Base-by-base conservation (phyloP, 1,284 basidiomycete species). In the Athelia psychrophila region DNA sequence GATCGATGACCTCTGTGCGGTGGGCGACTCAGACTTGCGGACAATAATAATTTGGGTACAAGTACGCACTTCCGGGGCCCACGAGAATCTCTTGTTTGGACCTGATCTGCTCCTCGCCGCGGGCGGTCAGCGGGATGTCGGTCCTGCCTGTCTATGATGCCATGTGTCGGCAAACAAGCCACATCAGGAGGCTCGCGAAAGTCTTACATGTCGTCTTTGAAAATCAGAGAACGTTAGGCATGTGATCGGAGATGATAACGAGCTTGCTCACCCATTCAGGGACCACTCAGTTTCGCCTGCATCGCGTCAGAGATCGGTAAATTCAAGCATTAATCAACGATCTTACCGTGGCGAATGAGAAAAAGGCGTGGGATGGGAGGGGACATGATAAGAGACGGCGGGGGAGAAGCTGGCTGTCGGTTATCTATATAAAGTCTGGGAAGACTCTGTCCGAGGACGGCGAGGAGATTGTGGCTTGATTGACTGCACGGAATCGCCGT, bases 271-370 rank as follows among this genome's bases (percentile, higher is more conserved):
- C 82, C 92, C 94, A 60, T 89, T 94, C 51, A 90, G 63, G n/a
- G 88, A 91, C 94, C 94, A 97, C 66, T 95, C 94, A 1, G 94
- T 97, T 74, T 96, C 90, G 42, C 93, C 91, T 91, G 61, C 20
- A 42, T 15, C 19, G n/a, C 48, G 20, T 48, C 55, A 49, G 56
- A 32, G 20, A 52, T 51, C 27, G 32, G 22, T 42, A 10, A 18
- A 47, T 22, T n/a, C n/a, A n/a, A 50, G 25, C n/a, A 20, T 45
- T 30, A 13, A 51, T 23, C n/a, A 20, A 45, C 30, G 51, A 51
- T 59, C 65, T 48, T 60, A 86, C 88, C 91, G 64, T 93, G 91
- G 54, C 90, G 82, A 56, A 93, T 75, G 49, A 92, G 66, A 65
- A 92, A 86, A 49, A 93, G 68, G 50, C 91, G 81, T 44, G 91